Evolutionary conservation across 768 basidiomycete species (phyloP).

Genomic region (Pleurotus tuoliensis): DNA sequence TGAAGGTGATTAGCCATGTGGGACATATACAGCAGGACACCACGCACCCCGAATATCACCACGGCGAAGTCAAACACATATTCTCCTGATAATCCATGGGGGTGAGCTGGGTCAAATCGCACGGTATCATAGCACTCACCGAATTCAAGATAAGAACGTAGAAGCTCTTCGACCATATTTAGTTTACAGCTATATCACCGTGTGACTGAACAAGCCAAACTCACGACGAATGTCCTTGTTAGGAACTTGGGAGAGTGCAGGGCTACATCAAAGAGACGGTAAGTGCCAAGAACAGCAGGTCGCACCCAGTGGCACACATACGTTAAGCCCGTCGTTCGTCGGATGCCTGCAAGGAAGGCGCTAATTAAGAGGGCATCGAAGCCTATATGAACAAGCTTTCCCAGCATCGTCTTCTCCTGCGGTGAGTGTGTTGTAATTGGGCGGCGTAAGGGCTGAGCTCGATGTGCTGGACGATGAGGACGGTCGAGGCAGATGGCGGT

Average conservation of each 20-base stretch:
- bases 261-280: slow-evolving; percentile 37
- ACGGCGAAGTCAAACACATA: slow-evolving; percentile 85
- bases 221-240: slow-evolving; percentile 88
- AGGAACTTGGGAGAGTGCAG: slow-evolving; percentile 68
- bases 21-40: neutral
- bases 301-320: slow-evolving; percentile 33
- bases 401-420: slow-evolving; percentile 8
- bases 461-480: neutral
- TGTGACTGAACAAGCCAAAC: slow-evolving; percentile 24
- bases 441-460: neutral
- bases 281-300: neutral
- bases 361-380: slow-evolving; percentile 77
- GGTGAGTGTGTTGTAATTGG: neutral
- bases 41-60: slow-evolving; percentile 74
- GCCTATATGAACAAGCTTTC: slow-evolving; percentile 53
- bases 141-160: slow-evolving; percentile 76
- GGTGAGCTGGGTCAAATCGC: neutral
- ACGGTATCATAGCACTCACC: slow-evolving; percentile 41
- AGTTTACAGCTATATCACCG: neutral
- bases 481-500: neutral
- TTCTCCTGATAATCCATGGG: slow-evolving; percentile 51
- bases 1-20: neutral
- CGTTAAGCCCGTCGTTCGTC: slow-evolving; percentile 83
- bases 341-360: slow-evolving; percentile 81
- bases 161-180: slow-evolving; percentile 45